Percentiles rank a stretch among this genome's conserved stretches.
These are phyloP conservation scores for Xylaria sp. DNA, from an alignment of 2,329 filamentous ascomycete genomes.

Conservation along the genomic window DNA sequence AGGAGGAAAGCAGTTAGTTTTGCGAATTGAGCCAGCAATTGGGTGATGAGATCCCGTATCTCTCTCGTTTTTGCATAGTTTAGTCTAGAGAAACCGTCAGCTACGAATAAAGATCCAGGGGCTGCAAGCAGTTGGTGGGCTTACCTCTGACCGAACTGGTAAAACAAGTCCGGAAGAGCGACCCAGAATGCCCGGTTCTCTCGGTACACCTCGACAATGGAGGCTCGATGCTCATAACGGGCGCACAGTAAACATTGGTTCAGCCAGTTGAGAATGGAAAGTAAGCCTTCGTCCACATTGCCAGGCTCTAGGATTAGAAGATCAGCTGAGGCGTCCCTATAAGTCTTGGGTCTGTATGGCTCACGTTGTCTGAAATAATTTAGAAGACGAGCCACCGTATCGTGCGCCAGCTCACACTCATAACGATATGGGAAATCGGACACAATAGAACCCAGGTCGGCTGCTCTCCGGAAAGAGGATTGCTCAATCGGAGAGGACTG, in stretches of 20 bases:
- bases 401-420: conserved; percentile 44
- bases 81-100: conserved; percentile 38
- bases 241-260: conserved; percentile 59
- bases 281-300: conserved; percentile 58
- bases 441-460: conserved; percentile 41
- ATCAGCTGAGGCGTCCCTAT: conserved; percentile 30
- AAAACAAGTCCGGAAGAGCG: conserved; percentile 62
- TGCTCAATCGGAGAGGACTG: conserved; percentile 52
- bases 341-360: conserved; percentile 27
- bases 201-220: conserved; percentile 57
- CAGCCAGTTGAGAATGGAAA: conserved; percentile 62
- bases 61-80: conserved; percentile 44
- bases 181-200: conserved; percentile 64
- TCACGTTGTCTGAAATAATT: conserved; percentile 47
- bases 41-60: conserved; percentile 48
- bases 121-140: conserved; percentile 34
- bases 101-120: conserved; percentile 3
- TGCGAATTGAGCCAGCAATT: conserved; percentile 56
- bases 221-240: conserved; percentile 49
- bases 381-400: conserved; percentile 45
- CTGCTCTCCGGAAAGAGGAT: conserved; percentile 36
- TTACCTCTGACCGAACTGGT: conserved; percentile 57
- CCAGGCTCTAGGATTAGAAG: conserved; percentile 51
- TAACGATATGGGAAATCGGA: conserved; percentile 49
- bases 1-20: conserved; percentile 64